Evolutionary conservation across 2,329 filamentous ascomycete genomes (phyloP).

Genomic region (Torrubiellomyces zombiae): DNA sequence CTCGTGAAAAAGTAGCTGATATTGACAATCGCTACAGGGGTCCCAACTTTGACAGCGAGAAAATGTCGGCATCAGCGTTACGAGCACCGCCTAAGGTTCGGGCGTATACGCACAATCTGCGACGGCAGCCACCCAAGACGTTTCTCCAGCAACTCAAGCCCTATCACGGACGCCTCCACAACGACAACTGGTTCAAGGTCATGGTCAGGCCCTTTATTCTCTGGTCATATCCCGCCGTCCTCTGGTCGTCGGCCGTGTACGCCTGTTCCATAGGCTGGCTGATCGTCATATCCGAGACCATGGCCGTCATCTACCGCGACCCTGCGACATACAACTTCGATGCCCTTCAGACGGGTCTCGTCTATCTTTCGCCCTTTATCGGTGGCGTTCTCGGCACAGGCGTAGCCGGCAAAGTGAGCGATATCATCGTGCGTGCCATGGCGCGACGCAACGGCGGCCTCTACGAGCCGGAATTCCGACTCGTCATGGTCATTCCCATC

Average conservation of each 20-base stretch:
- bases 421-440: constrained; percentile 71
- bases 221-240: constrained; percentile 70
- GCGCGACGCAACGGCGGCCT: constrained; percentile 74
- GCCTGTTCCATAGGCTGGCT: constrained; percentile 85
- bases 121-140: constrained; percentile 48
- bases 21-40: constrained; percentile 11
- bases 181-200: constrained; percentile 66
- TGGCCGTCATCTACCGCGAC: constrained; percentile 63
- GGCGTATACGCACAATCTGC: constrained; percentile 55
- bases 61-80: constrained; percentile 19
- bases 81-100: constrained; percentile 17
- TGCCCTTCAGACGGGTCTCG: constrained; percentile 62
- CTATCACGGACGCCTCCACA: constrained; percentile 61
- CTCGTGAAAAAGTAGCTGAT: too few relatives aligned
- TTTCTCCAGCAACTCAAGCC: constrained; percentile 59
- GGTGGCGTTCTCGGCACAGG: constrained; percentile 82
- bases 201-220: constrained; percentile 69
- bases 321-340: constrained; percentile 61
- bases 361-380: constrained; percentile 82
- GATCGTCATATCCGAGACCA: constrained; percentile 81
- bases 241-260: constrained; percentile 80
- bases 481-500: constrained; percentile 76
- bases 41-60: constrained; percentile 24
- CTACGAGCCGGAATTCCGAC: constrained; percentile 86
- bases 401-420: constrained; percentile 75